These are phyloP conservation scores for Serendipita sp. DNA, from an alignment of 768 basidiomycete genomes.

Conservation along the genomic window DNA sequence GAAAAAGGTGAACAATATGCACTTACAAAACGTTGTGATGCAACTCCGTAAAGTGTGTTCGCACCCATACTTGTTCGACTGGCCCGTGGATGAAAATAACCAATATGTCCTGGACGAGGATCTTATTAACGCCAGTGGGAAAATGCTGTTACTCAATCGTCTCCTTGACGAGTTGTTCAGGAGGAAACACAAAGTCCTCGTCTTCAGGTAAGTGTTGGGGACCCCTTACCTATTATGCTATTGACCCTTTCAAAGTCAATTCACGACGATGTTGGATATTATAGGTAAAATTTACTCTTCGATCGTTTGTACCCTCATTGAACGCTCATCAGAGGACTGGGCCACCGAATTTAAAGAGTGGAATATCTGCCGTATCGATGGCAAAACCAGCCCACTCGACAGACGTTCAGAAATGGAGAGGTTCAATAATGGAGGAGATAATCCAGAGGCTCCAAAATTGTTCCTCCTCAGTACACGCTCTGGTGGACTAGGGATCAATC, in stretches of 20 bases:
- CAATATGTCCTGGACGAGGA: conserved; percentile 57
- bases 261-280: conserved; percentile 91
- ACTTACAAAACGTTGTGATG: conserved; percentile 90
- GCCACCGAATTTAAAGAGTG: conserved; percentile 69
- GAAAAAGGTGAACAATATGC: conserved; percentile 81
- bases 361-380: conserved; percentile 84
- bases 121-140: conserved; percentile 75
- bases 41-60: conserved; percentile 93
- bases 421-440: conserved; percentile 63
- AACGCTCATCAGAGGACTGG: conserved; percentile 74
- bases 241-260: conserved; percentile 40
- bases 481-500: conserved; percentile 67
- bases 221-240: neutral
- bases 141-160: conserved; percentile 93
- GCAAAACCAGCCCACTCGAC: conserved; percentile 60
- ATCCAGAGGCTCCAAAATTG: conserved; percentile 45
- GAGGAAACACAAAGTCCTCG: conserved; percentile 67
- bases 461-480: conserved; percentile 72
- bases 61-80: conserved; percentile 82
- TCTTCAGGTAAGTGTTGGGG: conserved; percentile 32
- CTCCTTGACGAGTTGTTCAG: conserved; percentile 69
- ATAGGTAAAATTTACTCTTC: conserved; percentile 48
- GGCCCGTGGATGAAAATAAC: conserved; percentile 54
- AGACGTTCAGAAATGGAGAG: conserved; percentile 71
- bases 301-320: neutral